Evolutionary conservation across 2,329 filamentous ascomycete species (phyloP).

Genomic region (Calycina herbarum): DNA sequence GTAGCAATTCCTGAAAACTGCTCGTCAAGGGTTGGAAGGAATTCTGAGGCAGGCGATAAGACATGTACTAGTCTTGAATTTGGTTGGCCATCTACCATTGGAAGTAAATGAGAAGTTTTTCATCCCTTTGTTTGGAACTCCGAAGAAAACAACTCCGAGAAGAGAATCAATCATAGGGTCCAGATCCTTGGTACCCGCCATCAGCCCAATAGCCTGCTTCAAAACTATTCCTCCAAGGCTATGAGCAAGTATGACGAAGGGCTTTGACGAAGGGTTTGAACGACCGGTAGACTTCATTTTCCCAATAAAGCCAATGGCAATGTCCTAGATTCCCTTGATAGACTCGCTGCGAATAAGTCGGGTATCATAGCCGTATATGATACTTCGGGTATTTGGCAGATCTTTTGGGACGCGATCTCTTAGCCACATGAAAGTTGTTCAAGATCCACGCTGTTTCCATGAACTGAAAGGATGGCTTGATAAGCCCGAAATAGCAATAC

Average conservation of each 20-base stretch:
- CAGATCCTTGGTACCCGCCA: too few species aligned
- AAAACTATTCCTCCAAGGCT: constrained; percentile 6
- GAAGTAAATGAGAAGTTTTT: too few species aligned
- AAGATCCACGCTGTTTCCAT: neutral
- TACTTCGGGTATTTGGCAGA: neutral
- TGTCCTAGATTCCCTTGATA: neutral
- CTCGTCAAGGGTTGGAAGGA: too few species aligned
- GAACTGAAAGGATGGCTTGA: constrained; percentile 7
- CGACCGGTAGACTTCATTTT: constrained; percentile 6
- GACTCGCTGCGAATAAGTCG: constrained; percentile 1
- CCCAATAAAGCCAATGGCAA: neutral
- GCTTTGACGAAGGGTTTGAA: neutral
- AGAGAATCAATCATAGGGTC: too few species aligned
- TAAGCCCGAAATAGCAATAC: neutral
- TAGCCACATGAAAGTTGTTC: constrained; percentile 6
- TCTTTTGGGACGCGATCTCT: neutral
- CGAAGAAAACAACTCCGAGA: too few species aligned
- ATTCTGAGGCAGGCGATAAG: too few species aligned
- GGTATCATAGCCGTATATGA: constrained; percentile 9
- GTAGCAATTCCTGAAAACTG: too few species aligned
- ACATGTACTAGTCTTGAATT: too few species aligned
- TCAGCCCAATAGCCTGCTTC: too few species aligned
- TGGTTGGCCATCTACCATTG: too few species aligned
- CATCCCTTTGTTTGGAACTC: too few species aligned
- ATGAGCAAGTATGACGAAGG: neutral